Evolutionary conservation across 495 filamentous ascomycete species (phyloP).

Genomic region (Clavariopsis aquatica): DNA sequence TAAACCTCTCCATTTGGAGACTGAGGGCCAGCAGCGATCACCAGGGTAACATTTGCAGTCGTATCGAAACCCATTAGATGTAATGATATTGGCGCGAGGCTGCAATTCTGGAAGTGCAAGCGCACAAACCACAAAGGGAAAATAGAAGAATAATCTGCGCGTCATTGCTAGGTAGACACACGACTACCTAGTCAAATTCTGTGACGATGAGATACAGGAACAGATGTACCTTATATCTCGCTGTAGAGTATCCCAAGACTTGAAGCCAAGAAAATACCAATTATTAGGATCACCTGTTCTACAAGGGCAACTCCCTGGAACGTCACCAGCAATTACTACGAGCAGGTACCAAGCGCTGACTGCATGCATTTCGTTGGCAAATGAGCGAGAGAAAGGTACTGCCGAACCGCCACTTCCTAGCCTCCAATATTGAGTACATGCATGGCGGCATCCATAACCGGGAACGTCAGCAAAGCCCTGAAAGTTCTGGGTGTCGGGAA

Average conservation of each 20-base stretch:
- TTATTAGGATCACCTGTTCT: neutral
- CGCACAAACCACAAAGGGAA: neutral
- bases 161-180: too few relatives aligned
- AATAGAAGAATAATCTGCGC: neutral
- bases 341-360: neutral
- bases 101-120: neutral
- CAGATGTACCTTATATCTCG: too few relatives aligned
- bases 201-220: too few relatives aligned
- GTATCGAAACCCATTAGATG: conserved; percentile 7
- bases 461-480: too few relatives aligned
- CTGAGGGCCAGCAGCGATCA: conserved; percentile 23
- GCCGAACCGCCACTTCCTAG: neutral
- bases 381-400: neutral
- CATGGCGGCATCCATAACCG: neutral
- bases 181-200: too few relatives aligned
- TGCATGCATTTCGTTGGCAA: neutral
- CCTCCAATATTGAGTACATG: neutral
- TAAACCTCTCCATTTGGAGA: conserved; percentile 9
- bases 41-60: conserved; percentile 25
- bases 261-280: neutral
- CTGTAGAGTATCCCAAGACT: neutral
- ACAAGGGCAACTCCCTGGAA: neutral
- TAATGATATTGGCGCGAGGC: neutral
- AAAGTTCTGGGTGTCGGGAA: too few relatives aligned
- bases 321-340: neutral